Conservation (phyloP, 495 filamentous ascomycete species). For the Penicillium bovifimosum region DNA sequence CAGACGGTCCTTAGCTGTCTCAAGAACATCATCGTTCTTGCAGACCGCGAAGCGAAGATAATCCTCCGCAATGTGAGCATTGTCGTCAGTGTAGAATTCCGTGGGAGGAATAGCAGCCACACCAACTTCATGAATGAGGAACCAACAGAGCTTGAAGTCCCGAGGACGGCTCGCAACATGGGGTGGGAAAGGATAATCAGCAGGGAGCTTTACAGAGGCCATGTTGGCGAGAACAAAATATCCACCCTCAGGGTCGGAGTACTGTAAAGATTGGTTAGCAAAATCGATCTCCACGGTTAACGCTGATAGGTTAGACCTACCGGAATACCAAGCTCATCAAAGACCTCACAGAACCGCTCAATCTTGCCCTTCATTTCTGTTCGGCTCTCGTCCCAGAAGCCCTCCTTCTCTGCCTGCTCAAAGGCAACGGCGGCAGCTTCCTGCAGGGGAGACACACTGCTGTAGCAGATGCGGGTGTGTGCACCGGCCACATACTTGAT, state of each 20-base stretch:
- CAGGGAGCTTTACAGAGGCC: conserved; percentile 72
- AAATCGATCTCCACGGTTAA: background rate
- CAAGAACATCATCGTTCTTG: conserved; percentile 86
- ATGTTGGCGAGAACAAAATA: conserved; percentile 97
- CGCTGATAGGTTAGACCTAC: conserved; percentile 27
- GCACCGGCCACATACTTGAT: conserved; percentile 90
- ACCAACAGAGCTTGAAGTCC: conserved; percentile 94
- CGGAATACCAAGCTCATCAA: conserved; percentile 81
- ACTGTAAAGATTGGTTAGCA: conserved; percentile 34
- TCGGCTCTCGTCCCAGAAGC: conserved; percentile 85
- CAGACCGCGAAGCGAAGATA: conserved; percentile 95
- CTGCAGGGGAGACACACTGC: conserved; percentile 85
- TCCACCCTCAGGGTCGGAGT: conserved; percentile 89
- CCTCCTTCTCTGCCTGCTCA: conserved; percentile 74
- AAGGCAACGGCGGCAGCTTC: conserved; percentile 96
- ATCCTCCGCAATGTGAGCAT: conserved; percentile 81
- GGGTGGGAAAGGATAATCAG: conserved; percentile 77
- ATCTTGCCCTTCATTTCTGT: conserved; percentile 89
- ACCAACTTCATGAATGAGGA: conserved; percentile 91
- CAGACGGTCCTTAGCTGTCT: conserved; percentile 83
- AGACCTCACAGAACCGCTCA: conserved; percentile 76
- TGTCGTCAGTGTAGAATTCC: conserved; percentile 86
- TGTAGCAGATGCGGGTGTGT: conserved; percentile 95
- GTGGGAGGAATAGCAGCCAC: conserved; percentile 94
- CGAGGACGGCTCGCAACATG: conserved; percentile 80